Conservation (phyloP, 148 eudicot genomes). For the Rhododendron henanense region DNA sequence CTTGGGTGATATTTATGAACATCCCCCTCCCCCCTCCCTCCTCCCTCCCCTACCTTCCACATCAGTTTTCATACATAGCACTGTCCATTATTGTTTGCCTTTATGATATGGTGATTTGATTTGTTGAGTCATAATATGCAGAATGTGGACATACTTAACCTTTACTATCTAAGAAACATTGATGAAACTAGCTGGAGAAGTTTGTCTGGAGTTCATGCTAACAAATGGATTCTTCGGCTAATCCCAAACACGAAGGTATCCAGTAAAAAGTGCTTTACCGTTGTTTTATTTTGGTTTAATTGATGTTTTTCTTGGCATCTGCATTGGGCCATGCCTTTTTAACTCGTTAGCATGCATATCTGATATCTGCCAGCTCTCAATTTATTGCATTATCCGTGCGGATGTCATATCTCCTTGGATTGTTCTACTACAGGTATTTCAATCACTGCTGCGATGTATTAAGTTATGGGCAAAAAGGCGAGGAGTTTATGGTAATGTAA, state of each 20-base stretch:
- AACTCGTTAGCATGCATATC: background rate
- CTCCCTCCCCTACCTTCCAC: too few species aligned
- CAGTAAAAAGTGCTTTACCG: background rate
- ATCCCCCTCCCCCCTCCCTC: background rate
- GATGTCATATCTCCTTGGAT: background rate
- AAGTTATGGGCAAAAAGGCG: constrained; percentile 69
- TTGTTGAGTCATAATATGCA: constrained; percentile 16
- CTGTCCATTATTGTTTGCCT: background rate
- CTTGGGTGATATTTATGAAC: background rate
- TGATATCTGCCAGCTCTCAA: background rate
- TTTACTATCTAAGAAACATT: constrained; percentile 30
- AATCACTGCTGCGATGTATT: constrained; percentile 48
- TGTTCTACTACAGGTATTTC: constrained; percentile 41
- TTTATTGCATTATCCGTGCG: background rate
- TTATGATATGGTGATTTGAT: background rate
- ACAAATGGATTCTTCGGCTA: constrained; percentile 51
- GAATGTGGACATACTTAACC: constrained; percentile 51
- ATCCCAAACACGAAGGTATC: constrained; percentile 55
- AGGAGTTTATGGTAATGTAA: constrained; percentile 67
- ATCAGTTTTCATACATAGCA: background rate
- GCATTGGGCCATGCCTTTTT: background rate
- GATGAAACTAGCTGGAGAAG: constrained; percentile 65
- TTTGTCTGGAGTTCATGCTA: constrained; percentile 60
- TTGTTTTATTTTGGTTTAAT: background rate
- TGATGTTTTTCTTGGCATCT: background rate